Evolutionary conservation across 2,329 filamentous ascomycete species (phyloP), one percentile per base, ranked within the genome.

Genomic region (Claviceps lovelessii): DNA sequence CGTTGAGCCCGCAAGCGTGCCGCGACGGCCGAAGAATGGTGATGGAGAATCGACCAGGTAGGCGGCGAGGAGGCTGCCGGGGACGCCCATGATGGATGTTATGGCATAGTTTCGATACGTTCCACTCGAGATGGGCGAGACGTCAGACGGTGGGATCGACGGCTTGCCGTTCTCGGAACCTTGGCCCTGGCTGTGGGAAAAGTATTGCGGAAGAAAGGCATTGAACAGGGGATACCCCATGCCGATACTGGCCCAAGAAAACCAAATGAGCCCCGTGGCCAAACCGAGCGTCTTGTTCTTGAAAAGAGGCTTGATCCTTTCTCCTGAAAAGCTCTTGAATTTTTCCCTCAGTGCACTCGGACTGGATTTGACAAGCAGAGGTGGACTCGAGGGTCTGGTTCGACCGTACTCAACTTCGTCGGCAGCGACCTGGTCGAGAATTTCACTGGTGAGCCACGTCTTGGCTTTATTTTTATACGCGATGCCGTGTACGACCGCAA

Each of bases 141-240:
- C 65, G 50, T 70, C 64, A 35, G 65, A 65, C 17, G 65, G 60
- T 15, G 65, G 60, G 17, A 64, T 59, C n/a, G 29, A n/a, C 15
- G 29, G 19, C 15, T 39, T 29, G 17, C 42, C 19, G 37, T 55
- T 58, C 4, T 60, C 58, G 23, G 59, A 73, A 39, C 70, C 70
- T 31, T 80, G 77, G 39, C 69, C 69, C 31, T 80, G 77, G 55
- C 81, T 78, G 41, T 64, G 68, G 29, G 83, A 79, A 56, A 94
- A 80, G 64, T 93, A 93, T 61, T 93, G 86, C 0, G 89, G 89
- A n/a, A 95, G 76, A 70, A 94, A 94, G 53, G 86, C 85, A 68
- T 93, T 93, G 77, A 91, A 95, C 1, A 95, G 78, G 1, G 88
- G 88, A 64, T 91, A 94, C 3, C 84, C 88, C 81, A 94, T 86